Base-by-base conservation (phyloP, 768 basidiomycete species). In the Daedaleopsis sinensis region DNA sequence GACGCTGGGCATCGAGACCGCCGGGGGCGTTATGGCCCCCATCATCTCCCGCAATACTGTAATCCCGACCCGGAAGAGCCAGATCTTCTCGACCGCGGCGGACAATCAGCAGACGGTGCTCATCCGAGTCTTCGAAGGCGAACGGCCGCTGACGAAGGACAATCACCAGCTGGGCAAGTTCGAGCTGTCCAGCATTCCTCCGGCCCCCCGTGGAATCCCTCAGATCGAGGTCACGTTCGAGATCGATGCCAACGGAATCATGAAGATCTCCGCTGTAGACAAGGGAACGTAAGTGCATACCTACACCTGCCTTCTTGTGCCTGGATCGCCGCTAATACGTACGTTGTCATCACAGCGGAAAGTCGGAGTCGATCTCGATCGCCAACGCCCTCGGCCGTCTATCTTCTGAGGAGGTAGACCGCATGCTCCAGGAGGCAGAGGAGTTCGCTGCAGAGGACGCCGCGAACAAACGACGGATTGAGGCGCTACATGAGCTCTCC, bases 351-450 rank as follows among this genome's bases (percentile, higher is more conserved):
- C 32, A 8, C 37, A 90, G 87, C 74, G 91, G 91, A 69, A 95
- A 94, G 76, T 87, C 89, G 0, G 87, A 91, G 75, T 89, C 87
- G 47, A 93, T 96, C 76, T 94, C 93, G 39, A 98, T 97, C 79
- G 94, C 86, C 67, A 96, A 98, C 78, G 94, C 96, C 75, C 95
- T 94, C 80, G 94, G 93, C 46, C 93, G 96, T 78, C 87, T 73
- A 27, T 68, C 72, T 18, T 65, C 64, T 9, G 72, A 73, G 84
- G 74, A 97, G 62, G 96, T 97, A 62, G 95, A 97, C 70, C 91
- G 94, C 65, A 97, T 97, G 95, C 91, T 98, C 58, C 83, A 79
- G 16, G 95, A 97, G 68, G 94, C 94, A 8, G 94, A 97, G 82
- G 88, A 94, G 70, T 96, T 92, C 68, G 90, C 90, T 2, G 75